Evolutionary conservation across 2,329 filamentous ascomycete species (phyloP), one percentile per base, ranked within the genome.

Genomic region (Colletotrichum sp.): DNA sequence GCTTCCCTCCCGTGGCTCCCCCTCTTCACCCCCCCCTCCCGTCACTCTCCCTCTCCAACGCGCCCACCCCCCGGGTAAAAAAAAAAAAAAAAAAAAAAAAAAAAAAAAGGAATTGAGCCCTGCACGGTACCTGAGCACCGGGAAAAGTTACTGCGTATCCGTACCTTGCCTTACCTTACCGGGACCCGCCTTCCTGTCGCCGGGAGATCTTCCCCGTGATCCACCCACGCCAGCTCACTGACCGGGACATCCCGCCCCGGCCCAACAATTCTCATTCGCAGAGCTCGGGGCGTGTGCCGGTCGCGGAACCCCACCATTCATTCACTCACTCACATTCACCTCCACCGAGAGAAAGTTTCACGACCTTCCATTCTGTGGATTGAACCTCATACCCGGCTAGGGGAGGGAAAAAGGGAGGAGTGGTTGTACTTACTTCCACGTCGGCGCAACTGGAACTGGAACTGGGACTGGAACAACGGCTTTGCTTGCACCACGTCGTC

Each of bases 151-250:
- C 39, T 44, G 39, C 39, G 39, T 44, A 44, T 44, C 55, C 24
- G 55, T 59, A 28, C 55, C 55, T 59, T 44, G 39, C 59, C 28
- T 62, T 59, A 26, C 26, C 8, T 18, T 62, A n/a, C 18, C 59
- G 66, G 52, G 67, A 63, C 67, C 67, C 67, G 67, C 67, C 55
- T 24, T 70, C 21, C 55, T 70, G 67, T 62, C 34, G 34, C 68
- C 68, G 68, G 72, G 72, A 75, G 72, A 75, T 72, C 68, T 75
- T 75, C 72, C 72, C 68, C 68, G 72, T 67, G 68, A 52, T 63
- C 72, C 72, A 75, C 60, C 15, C 71, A 74, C 67, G 49, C 72
- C 72, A 70, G 66, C 71, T 49, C 71, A 72, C 10, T 26, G 30
- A 62, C 68, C 62, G 71, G 71, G 32, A 44, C 44, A 72, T 72